These are phyloP conservation scores for Hylodesmum podocarpum DNA, from an alignment of 306 rosid species.

Conservation along the genomic window DNA sequence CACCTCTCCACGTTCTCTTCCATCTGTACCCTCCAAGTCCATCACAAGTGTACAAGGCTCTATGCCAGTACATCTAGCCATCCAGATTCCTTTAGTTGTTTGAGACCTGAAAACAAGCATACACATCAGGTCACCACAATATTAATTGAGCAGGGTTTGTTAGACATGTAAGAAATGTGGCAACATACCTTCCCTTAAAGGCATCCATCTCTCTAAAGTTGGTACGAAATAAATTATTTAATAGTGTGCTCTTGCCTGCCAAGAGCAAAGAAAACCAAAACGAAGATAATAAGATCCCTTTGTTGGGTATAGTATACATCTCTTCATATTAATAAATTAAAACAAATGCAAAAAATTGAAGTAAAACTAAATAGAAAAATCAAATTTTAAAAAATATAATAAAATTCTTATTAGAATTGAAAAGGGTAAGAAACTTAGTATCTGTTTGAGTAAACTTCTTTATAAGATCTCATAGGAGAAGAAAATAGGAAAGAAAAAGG, in stretches of 20 bases:
- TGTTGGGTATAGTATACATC: not conserved
- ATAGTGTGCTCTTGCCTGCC: constrained; percentile 92
- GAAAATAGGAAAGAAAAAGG: too few species aligned
- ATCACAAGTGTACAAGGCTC: constrained; percentile 94
- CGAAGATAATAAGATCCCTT: not conserved
- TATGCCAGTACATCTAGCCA: constrained; percentile 84
- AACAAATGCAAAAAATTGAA: constrained; percentile 2
- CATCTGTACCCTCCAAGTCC: constrained; percentile 99
- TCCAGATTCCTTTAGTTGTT: constrained; percentile 99
- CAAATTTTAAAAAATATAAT: not conserved
- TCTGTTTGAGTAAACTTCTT: too few species aligned
- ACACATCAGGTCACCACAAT: constrained; percentile 16
- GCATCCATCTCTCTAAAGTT: constrained; percentile 99
- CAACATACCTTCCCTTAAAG: constrained; percentile 85
- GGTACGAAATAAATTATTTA: constrained; percentile 78
- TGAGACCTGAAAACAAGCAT: constrained; percentile 74
- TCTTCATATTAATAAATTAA: not conserved
- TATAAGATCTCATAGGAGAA: too few species aligned
- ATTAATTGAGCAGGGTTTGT: not conserved
- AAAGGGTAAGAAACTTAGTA: not conserved
- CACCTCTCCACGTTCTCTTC: constrained; percentile 99
- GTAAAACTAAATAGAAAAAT: constrained; percentile 15
- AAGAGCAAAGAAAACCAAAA: constrained; percentile 24
- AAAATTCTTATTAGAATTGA: not conserved
- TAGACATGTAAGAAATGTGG: constrained; percentile 8